Base-by-base conservation (phyloP, 768 basidiomycete genomes). In the Tulasnella sp. region DNA sequence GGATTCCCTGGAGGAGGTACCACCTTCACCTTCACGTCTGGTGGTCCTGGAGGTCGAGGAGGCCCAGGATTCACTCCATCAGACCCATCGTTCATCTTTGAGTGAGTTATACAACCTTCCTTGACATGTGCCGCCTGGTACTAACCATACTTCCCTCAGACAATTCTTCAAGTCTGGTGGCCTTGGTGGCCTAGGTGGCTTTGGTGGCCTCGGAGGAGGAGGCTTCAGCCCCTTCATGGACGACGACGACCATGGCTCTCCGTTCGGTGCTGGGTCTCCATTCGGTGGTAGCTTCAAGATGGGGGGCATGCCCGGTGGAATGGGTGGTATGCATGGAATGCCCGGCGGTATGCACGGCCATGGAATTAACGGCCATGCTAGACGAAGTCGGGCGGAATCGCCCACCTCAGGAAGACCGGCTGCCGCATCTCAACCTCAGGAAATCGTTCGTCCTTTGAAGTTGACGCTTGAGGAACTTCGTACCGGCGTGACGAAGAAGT, bases 1-100 rank as follows among this genome's bases (percentile, higher is more conserved):
- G 76, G 75, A 2, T 72, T 72, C 71, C 71, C 71, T 63, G 42
- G 86, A 1, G 42, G 86, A 1, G 83, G 81, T 4, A 76, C 79
- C 3, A 83, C 87, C 0, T 91, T 86, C 79, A 81, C 85, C 0
- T 91, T 90, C 79, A 82, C 85, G 16, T 81, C 84, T 12, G 73
- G 77, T 2, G 82, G 85, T 1, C 81, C 87, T 11, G 85, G 85
- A 26, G 83, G 84, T 12, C 72, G 73, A 71, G 80, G 42, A 76
- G 82, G 32, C 76, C 79, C 14, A 11, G 89, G 90, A 4, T 97
- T 90, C 82, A 80, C 84, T 6, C 92, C 95, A 2, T 80, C 86
- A 32, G 94, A 97, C 77, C 94, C 95, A 14, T 84, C 90, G 74
- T 90, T 89, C 77, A 88, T 98, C 79, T 97, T 98, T 80, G 89